A percentile compares a stretch with the other conserved stretches of the same genome.
phyloP scores from a whole-genome alignment of 176 grass and related monocot genomes.

The Elaeis guineensis region DNA sequence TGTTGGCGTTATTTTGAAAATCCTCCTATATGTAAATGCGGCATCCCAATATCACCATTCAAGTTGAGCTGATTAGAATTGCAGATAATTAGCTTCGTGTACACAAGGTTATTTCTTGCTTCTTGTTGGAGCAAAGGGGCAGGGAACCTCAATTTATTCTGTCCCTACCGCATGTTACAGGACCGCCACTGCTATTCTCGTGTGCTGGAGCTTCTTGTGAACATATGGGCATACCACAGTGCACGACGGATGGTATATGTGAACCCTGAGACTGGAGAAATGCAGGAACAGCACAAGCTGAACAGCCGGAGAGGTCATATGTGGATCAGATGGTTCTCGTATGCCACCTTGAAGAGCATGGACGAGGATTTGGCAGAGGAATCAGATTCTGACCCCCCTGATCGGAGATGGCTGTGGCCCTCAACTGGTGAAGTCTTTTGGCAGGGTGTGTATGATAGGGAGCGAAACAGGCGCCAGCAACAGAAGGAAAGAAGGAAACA shows the following conservation, averaged over 20 bases:
- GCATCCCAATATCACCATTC: too few relatives aligned
- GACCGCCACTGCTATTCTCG: constrained; percentile 86
- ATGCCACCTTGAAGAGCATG: constrained; percentile 70
- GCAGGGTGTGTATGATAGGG: constrained; percentile 83
- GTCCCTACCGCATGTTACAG: constrained; percentile 24
- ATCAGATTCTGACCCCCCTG: constrained; percentile 48
- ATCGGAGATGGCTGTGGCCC: constrained; percentile 81
- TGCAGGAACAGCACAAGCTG: constrained; percentile 80
- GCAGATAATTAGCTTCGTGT: too few relatives aligned
- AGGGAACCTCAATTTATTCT: too few relatives aligned
- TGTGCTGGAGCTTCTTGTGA: constrained; percentile 72
- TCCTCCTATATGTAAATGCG: too few relatives aligned
- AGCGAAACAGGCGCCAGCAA: constrained; percentile 64
- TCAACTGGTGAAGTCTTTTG: constrained; percentile 78
- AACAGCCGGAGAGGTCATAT: constrained; percentile 52
- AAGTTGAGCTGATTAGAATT: too few relatives aligned
- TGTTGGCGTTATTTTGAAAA: too few relatives aligned
- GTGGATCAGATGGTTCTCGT: constrained; percentile 70
- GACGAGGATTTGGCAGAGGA: constrained; percentile 95
- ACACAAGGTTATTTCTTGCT: too few relatives aligned
- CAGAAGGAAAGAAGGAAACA: constrained; percentile 80
- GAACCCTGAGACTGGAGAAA: constrained; percentile 68
- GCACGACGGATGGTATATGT: constrained; percentile 78
- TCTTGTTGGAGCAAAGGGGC: too few relatives aligned
- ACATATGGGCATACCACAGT: constrained; percentile 94